Base-by-base conservation (phyloP, 1,139 yeast genomes). In the Blastobotrys buckinghamii region DNA sequence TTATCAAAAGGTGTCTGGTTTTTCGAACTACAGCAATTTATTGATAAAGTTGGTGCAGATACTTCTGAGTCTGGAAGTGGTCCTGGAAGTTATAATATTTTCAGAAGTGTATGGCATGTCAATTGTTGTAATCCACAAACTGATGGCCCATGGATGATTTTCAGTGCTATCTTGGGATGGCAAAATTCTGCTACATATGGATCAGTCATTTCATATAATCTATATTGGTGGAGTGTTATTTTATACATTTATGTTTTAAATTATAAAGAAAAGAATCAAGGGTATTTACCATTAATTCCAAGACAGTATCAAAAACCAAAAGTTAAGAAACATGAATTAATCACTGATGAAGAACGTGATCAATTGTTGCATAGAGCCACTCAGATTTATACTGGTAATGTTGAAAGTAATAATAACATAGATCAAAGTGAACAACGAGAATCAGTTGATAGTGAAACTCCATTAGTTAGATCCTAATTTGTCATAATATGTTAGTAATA, bases 91-190 rank as follows among this genome's bases (percentile, higher is more conserved):
- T 89, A 89, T 67, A 83, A 89, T 66, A 79, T 88, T 58, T 61
- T 73, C 50, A 75, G 77, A 61, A 70, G 87, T 8, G 96, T 89
- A 16, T 89, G 95, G 88, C 97, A 89, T 67, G 90, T 89, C 54
- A 88, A 89, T 74, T 89, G 96, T 71, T 89, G 96, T 72, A 88
- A 87, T 70, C 95, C 95, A 34, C 86, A 82, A 68, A 74, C 75
- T 44, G 95, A 88, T 65, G 82, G 86, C 53, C 94, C 94, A 71
- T 89, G 96, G 96, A 94, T 85, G 78, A 79, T 89, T 53, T 88
- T 89, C 76, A 88, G 87, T 62, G 84, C 95, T 12, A 67, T 86
- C 49, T 70, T 87, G 48, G 95, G 95, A 56, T 87, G 96, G 96
- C 95, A 86, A 71, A 87, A 87, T 68, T 76, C 89, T 50, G 96